Evolutionary conservation across 2,329 filamentous ascomycete species (phyloP), one percentile per base, ranked within the genome.

Genomic region (Aspergillus tanneri): DNA sequence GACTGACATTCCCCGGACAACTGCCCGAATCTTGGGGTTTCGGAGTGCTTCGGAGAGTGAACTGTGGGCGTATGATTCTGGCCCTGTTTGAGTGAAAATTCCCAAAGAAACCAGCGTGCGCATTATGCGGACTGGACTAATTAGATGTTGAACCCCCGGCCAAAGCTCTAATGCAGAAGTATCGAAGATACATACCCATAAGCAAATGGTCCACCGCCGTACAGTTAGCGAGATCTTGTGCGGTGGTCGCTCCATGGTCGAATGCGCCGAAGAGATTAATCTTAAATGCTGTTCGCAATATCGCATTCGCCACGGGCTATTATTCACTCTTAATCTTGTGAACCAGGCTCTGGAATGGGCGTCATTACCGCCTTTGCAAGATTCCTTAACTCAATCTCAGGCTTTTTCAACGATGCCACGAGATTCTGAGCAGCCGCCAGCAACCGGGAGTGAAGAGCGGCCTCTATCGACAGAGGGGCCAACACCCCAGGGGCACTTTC

Each of bases 251-350:
- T 8, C 39, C 24, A 6, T 42, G 12, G 10, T 42, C 39, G 39
- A 42, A 42, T n/a, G 12, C 7, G 4, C 28, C 39, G 24, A 42
- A 42, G n/a, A 42, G 25, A 16, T 27, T 24, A 14, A 42, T 42
- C 11, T 27, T n/a, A 5, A 42, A 27, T 11, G 39, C 39, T 8
- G 39, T 27, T 24, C 39, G 39, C 23, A 42, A 32, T 8, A 42
- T 16, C 7, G 22, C 39, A 16, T 42, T 24, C 7, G 39, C 25
- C 7, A 42, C 39, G 4, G 39, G 25, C 39, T 42, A 21, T 6
- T 9, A 10, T 34, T 10, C 14, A 2, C 5, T 4, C 16, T 34
- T 4, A 34, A 16, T 19, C 5, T 2, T 25, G 24, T 34, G 5
- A 10, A 32, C 10, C 5, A 14, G 14, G 27, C 27, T 14, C n/a